Evolutionary conservation across 495 filamentous ascomycete genomes (phyloP).

Genomic region (Daldinia concentrica): DNA sequence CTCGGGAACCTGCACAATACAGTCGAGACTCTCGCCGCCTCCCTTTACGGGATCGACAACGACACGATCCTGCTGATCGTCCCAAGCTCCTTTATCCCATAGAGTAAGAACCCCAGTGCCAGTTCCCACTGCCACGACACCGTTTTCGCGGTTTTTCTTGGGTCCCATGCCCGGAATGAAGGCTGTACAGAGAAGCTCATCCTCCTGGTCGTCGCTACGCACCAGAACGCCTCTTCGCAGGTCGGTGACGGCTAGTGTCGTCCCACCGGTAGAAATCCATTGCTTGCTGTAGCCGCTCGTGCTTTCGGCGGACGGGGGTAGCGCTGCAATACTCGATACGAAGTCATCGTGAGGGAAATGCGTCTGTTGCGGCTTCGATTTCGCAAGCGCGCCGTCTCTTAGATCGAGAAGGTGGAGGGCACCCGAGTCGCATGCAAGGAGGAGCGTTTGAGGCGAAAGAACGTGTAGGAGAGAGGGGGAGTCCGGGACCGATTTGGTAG

Average conservation of each 20-base stretch:
- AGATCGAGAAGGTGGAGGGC: slow-evolving; percentile 91
- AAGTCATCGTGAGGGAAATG: slow-evolving; percentile 92
- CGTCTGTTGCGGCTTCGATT: slow-evolving; percentile 73
- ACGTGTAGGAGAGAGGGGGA: slow-evolving; percentile 78
- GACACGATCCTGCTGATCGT: slow-evolving; percentile 90
- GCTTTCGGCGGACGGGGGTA: slow-evolving; percentile 78
- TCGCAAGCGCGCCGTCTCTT: slow-evolving; percentile 68
- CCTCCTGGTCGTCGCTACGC: slow-evolving; percentile 90
- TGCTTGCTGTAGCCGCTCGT: slow-evolving; percentile 89
- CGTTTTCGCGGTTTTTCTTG: slow-evolving; percentile 69
- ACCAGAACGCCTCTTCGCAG: slow-evolving; percentile 82
- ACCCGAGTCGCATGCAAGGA: slow-evolving; percentile 90
- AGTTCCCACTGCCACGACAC: slow-evolving; percentile 82
- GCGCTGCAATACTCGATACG: slow-evolving; percentile 85
- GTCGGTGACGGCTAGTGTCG: slow-evolving; percentile 88
- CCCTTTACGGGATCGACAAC: slow-evolving; percentile 70
- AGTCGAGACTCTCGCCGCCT: slow-evolving; percentile 74
- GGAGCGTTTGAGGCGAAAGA: slow-evolving; percentile 85
- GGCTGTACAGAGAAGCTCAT: slow-evolving; percentile 82
- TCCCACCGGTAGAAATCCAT: slow-evolving; percentile 90
- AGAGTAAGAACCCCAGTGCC: slow-evolving; percentile 83
- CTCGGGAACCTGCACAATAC: slow-evolving; percentile 71
- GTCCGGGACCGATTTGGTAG: slow-evolving; percentile 61
- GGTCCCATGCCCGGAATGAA: slow-evolving; percentile 73
- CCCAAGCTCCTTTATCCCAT: slow-evolving; percentile 94